Base-by-base conservation (phyloP, 805 yeast species). In the Lipomyces oligophaga region DNA sequence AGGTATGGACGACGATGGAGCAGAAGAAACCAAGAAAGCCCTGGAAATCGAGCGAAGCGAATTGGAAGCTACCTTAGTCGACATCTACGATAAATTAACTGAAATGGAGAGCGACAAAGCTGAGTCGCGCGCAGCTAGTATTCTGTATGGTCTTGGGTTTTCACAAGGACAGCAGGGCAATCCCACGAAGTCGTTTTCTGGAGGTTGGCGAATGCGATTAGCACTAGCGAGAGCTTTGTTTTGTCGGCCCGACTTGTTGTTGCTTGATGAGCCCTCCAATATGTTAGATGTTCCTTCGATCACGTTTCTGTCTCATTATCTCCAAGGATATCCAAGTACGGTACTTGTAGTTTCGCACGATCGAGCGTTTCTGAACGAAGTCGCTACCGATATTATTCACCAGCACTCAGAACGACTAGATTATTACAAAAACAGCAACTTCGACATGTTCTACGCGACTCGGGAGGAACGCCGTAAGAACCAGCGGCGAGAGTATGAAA, bases 171-270 rank as follows among this genome's bases (percentile, higher is more conserved):
- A 96, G 4, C 98, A 93, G 66, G 69, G 73, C 38, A 74, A 74
- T 54, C 81, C 96, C 26, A 88, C 97, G 4, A 90, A 87, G 57
- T 77, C 88, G 22, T 93, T 93, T 66, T 88, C 97, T 43, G 99
- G 99, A 78, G 99, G 99, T 80, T 93, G 98, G 98, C 83, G 98
- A 77, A 93, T 93, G 98, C 85, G 98, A 74, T 76, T 93, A 56
- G 85, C 97, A n/a, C 76, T 93, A 51, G 98, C 98, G 3, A 80
- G 98, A 70, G 98, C 98, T 0, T 76, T 93, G 64, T 93, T 93
- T 76, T 90, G 97, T 76, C 83, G 87, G 64, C 98, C 98, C 0
- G 98, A 93, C 67, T 73, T 93, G 56, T 73, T 93, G 57, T 72
- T 93, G 63, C 76, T 93, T 56, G 98, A 93, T 78, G 99, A 93